Evolutionary conservation across 345 rosid genomes (phyloP), one percentile per base, ranked within the genome.

Genomic region (Boechera divaricarpa): DNA sequence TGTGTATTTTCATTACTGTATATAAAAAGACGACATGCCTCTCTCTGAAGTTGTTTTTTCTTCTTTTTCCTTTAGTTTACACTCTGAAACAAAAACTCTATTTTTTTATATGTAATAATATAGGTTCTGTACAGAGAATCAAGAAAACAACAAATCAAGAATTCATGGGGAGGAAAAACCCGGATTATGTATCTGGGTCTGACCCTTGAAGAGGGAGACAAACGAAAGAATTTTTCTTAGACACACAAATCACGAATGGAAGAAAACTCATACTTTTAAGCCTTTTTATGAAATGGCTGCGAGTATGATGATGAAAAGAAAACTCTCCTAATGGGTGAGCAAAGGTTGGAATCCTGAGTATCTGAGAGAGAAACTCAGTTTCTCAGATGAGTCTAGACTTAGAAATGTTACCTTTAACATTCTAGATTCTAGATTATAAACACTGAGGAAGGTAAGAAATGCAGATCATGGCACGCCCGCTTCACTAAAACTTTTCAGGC

Each of bases 401-500:
- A 84, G 87, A 93, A 87, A 88, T 87, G 97, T 80, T 78, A 78
- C 78, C 70, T 62, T 79, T 73, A 75, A 92, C 91, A 31, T 83
- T 71, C 77, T 73, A 80, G 88, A 92, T 79, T 87, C 92, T 78
- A 84, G 87, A 81, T 72, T 56, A 68, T 36, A 26, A 59, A 55
- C 48, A 72, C 68, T n/a, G 69, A 67, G 35, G 18, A 39, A 52
- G 83, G 87, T 41, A 80, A 59, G 56, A 67, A 77, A 77, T 86
- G 96, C 93, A 86, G 89, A 85, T 83, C 90, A 76, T 80, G 79
- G 69, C 72, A 82, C 76, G 89, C 90, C 93, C 79, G 78, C 68
- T 83, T 73, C 68, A 81, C 82, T 89, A 92, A 92, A 92, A 90
- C 83, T 54, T 87, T 58, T 81, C 79, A 86, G 94, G 97, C 93